Percentiles rank a stretch among this genome's conserved stretches.
Conservation (phyloP, 2,329 filamentous ascomycete species). For the Incumbomyces delicatus region DNA sequence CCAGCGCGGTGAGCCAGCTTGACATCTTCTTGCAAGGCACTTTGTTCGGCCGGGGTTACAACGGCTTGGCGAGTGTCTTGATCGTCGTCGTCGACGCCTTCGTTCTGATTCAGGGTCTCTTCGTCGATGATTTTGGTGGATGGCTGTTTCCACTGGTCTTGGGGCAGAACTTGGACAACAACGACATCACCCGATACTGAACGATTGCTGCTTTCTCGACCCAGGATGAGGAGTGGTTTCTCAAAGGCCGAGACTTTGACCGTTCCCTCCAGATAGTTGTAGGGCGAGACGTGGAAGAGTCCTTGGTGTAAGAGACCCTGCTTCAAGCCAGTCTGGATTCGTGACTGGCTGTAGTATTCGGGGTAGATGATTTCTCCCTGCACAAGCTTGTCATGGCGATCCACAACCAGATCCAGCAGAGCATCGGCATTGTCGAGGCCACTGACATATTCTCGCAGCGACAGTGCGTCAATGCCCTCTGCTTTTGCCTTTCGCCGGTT, state of each 20-base stretch:
- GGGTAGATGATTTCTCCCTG: conserved; percentile 69
- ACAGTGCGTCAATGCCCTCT: conserved; percentile 61
- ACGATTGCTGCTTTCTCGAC: conserved; percentile 91
- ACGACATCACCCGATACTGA: conserved; percentile 86
- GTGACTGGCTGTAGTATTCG: conserved; percentile 81
- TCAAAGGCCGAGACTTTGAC: conserved; percentile 85
- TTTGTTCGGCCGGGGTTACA: conserved; percentile 80
- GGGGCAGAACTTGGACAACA: conserved; percentile 83
- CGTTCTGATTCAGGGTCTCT: conserved; percentile 80
- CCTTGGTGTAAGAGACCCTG: conserved; percentile 85
- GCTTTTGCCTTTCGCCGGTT: conserved; percentile 72
- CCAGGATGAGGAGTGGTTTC: conserved; percentile 76
- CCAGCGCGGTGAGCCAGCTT: conserved; percentile 70
- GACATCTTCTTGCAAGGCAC: conserved; percentile 82
- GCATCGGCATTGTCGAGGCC: conserved; percentile 74
- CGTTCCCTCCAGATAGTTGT: conserved; percentile 94
- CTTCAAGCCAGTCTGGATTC: conserved; percentile 89
- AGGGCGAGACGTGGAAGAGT: conserved; percentile 89
- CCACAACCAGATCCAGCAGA: conserved; percentile 86
- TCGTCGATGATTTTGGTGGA: conserved; percentile 95
- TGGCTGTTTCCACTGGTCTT: conserved; percentile 93
- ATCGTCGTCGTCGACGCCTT: conserved; percentile 73
- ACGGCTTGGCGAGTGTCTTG: conserved; percentile 61
- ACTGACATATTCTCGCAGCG: conserved; percentile 67
- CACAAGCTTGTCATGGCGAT: conserved; percentile 56